These are phyloP conservation scores for Linum tenue DNA, from an alignment of 345 rosid species.

Conservation along the genomic window DNA sequence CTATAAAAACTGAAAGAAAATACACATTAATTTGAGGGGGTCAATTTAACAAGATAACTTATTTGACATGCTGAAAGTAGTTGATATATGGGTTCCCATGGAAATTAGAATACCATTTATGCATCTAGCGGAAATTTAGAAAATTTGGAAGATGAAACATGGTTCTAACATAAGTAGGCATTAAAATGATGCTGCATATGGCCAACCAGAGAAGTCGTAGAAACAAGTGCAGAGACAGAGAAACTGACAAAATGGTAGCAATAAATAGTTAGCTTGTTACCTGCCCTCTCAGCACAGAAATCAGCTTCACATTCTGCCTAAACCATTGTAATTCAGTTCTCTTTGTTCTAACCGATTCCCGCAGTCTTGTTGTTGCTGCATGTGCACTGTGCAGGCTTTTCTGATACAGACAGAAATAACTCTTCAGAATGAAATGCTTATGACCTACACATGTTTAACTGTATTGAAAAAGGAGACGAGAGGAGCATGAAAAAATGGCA, in stretches of 20 bases:
- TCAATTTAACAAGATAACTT: too few species aligned
- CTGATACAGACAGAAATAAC: slow-evolving; percentile 35
- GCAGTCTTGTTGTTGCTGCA: slow-evolving; percentile 45
- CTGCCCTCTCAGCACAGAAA: slow-evolving; percentile 55
- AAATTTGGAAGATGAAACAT: too few species aligned
- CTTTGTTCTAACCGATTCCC: slow-evolving; percentile 60
- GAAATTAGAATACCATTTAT: too few species aligned
- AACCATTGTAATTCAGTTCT: slow-evolving; percentile 51
- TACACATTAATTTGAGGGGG: too few species aligned
- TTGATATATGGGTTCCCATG: too few species aligned
- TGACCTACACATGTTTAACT: neutral
- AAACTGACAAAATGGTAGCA: slow-evolving; percentile 9
- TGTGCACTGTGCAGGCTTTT: slow-evolving; percentile 51
- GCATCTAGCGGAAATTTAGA: too few species aligned
- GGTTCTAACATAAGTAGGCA: too few species aligned
- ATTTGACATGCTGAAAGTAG: too few species aligned
- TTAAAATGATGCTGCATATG: too few species aligned
- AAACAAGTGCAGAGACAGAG: neutral
- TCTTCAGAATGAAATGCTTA: neutral
- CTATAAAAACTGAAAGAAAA: too few species aligned
- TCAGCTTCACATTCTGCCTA: slow-evolving; percentile 59
- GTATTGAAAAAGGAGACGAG: neutral
- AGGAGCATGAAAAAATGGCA: neutral
- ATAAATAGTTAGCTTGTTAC: slow-evolving; percentile 25
- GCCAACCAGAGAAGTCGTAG: too few species aligned